Base-by-base conservation (phyloP, 225 moss, liverwort and hornwort genomes). In the Polytrichum commune region DNA sequence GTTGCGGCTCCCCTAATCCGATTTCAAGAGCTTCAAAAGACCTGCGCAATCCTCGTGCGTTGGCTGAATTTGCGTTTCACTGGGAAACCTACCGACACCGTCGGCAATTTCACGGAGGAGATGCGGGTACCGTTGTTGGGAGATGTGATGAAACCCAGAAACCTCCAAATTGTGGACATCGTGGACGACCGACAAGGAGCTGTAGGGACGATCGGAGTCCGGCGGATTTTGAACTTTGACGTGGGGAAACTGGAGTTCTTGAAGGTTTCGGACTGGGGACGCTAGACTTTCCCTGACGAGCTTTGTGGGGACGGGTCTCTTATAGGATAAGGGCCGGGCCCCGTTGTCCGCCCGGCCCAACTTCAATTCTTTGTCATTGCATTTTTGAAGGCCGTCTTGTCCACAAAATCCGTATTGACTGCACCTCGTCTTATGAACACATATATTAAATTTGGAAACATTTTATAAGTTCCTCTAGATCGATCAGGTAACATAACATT, bases 111-210 rank as follows among this genome's bases (percentile, higher is more conserved):
- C 38, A 75, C 61, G 5, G 18, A 19, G 28, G 16, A 55, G 3
- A 62, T 69, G 69, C 62, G 33, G 75, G 25, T 1, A 4, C 3
- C 5, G 29, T 64, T 69, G 56, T 32, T 69, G 33, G 1, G 19
- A 9, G 19, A 55, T 55, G 25, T 69, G 32, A 75, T 54, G 54
- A 33, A 20, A 4, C 33, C 64, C 19, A 19, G 23, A 10, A 69
- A 64, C 29, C 69, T 75, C 1, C 69, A 61, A 25, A 4, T 69
- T 20, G 63, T 75, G 4, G 75, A 69, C 30, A 55, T 69, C 22
- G 69, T 64, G 69, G 75, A 69, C 30, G 75, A 75, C 33, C 30
- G 75, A 75, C 33, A 8, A 8, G 19, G 9, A 63, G 60, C 23
- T 69, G 54, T 30, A 29, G 29, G 29, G 0, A 24, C 38, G 75